Evolutionary conservation across 1,284 basidiomycete species (phyloP).

Genomic region (Porphyrellus sp.): DNA sequence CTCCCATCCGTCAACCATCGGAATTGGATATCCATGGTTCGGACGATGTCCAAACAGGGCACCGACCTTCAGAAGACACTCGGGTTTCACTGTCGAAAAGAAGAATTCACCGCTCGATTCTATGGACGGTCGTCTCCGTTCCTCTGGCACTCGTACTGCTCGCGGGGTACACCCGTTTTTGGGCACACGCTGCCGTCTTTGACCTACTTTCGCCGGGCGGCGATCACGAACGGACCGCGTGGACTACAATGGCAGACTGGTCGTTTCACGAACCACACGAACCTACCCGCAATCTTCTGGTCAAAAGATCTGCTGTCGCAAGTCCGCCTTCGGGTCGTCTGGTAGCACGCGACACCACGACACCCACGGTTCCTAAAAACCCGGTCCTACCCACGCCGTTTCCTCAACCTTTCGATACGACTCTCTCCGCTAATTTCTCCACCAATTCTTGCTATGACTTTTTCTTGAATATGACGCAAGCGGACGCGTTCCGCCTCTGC

Average conservation of each 20-base stretch:
- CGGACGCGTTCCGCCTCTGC: slow-evolving; percentile 60
- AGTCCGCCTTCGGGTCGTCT: not conserved
- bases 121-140: slow-evolving; percentile 51
- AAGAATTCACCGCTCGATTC: slow-evolving; percentile 41
- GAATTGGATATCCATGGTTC: slow-evolving; percentile 2
- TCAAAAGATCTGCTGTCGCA: slow-evolving; percentile 5
- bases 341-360: slow-evolving; percentile 10
- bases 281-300: not conserved
- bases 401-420: slow-evolving; percentile 71
- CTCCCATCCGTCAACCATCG: slow-evolving; percentile 17
- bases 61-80: slow-evolving; percentile 10
- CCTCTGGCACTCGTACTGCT: slow-evolving; percentile 54
- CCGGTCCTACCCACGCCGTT: slow-evolving; percentile 65
- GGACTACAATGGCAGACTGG: slow-evolving; percentile 35
- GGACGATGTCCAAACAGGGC: slow-evolving; percentile 8
- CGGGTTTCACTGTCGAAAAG: slow-evolving; percentile 36
- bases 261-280: slow-evolving; percentile 43
- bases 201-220: slow-evolving; percentile 40
- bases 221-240: slow-evolving; percentile 23
- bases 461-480: slow-evolving; percentile 68
- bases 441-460: slow-evolving; percentile 61
- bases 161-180: slow-evolving; percentile 48
- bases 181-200: slow-evolving; percentile 46
- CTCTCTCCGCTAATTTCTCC: slow-evolving; percentile 61
- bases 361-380: slow-evolving; percentile 35